Conservation (phyloP, 192 early-diverging fungal species). For the Podila minutissima region DNA sequence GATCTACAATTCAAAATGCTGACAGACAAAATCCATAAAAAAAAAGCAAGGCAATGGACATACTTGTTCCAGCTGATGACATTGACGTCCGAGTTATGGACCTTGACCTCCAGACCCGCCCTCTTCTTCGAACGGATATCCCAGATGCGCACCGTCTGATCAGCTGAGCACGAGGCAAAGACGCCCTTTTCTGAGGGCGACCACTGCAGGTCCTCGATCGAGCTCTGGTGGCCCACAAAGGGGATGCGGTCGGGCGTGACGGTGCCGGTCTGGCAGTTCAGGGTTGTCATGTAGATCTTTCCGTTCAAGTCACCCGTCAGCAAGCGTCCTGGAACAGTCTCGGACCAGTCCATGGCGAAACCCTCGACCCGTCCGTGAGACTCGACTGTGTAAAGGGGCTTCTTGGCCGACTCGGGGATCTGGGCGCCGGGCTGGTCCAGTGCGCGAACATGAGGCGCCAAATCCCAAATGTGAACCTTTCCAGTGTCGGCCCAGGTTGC, state of each 20-base stretch:
- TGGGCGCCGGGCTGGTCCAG: conserved; percentile 85
- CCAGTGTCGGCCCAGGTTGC: conserved; percentile 97
- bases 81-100: conserved; percentile 92
- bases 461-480: conserved; percentile 93
- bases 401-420: conserved; percentile 65
- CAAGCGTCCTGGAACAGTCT: conserved; percentile 70
- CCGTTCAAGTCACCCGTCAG: conserved; percentile 87
- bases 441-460: conserved; percentile 75
- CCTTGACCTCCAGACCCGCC: conserved; percentile 80
- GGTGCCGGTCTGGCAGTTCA: conserved; percentile 64
- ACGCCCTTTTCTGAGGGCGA: conserved; percentile 89
- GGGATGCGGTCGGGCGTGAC: conserved; percentile 79
- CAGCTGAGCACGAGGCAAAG: conserved; percentile 92
- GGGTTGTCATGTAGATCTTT: conserved; percentile 85
- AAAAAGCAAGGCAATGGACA: conserved; percentile 14
- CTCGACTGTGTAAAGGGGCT: conserved; percentile 84
- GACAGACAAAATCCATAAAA: not conserved
- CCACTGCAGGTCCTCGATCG: conserved; percentile 98
- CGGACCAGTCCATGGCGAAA: conserved; percentile 96
- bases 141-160: conserved; percentile 95
- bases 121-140: conserved; percentile 85
- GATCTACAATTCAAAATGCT: not conserved
- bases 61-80: conserved; percentile 96
- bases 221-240: conserved; percentile 85
- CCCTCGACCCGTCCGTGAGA: conserved; percentile 90